A percentile compares a stretch with the other conserved stretches of the same genome.
Evolutionary conservation across 2,329 filamentous ascomycete species (phyloP).

Genomic region (Hirsutella thompsonii): DNA sequence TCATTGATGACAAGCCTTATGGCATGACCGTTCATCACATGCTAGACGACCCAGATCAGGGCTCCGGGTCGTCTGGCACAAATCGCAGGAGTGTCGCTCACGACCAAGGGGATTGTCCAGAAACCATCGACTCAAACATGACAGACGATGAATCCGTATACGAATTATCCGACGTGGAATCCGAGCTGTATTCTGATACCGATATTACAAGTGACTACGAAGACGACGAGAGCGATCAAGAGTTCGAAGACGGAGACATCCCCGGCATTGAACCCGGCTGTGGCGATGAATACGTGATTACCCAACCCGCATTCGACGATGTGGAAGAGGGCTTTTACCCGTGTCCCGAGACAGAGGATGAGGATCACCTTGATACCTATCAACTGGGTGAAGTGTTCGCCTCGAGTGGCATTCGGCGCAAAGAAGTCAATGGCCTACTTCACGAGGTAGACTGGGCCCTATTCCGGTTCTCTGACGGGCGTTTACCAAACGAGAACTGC

Average conservation of each 20-base stretch:
- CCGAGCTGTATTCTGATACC: slow-evolving; percentile 36
- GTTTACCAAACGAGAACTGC: slow-evolving; percentile 59
- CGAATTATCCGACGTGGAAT: slow-evolving; percentile 50
- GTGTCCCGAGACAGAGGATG: slow-evolving; percentile 53
- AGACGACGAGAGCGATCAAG: slow-evolving; percentile 38
- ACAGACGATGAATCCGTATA: slow-evolving; percentile 41
- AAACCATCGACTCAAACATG: slow-evolving; percentile 24
- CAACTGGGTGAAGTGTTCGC: slow-evolving; percentile 76
- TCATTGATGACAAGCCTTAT: slow-evolving; percentile 73
- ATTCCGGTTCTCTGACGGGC: slow-evolving; percentile 62
- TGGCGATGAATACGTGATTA: slow-evolving; percentile 68
- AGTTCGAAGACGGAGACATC: slow-evolving; percentile 59
- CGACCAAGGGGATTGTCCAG: too few relatives aligned
- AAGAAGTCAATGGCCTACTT: slow-evolving; percentile 55
- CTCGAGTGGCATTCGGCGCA: slow-evolving; percentile 76
- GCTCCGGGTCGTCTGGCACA: slow-evolving; percentile 17
- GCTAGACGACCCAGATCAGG: slow-evolving; percentile 57
- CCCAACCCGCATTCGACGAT: slow-evolving; percentile 83
- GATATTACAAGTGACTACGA: slow-evolving; percentile 40
- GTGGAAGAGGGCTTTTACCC: slow-evolving; percentile 76
- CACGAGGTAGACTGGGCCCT: slow-evolving; percentile 96
- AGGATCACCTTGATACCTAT: slow-evolving; percentile 74
- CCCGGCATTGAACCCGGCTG: slow-evolving; percentile 63
- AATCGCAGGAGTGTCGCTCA: slow-evolving; percentile 26
- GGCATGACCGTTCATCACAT: slow-evolving; percentile 98